Percentiles rank a stretch among this genome's conserved stretches.
Conservation (phyloP, 495 filamentous ascomycete species). For the Penicillium samsonianum region DNA sequence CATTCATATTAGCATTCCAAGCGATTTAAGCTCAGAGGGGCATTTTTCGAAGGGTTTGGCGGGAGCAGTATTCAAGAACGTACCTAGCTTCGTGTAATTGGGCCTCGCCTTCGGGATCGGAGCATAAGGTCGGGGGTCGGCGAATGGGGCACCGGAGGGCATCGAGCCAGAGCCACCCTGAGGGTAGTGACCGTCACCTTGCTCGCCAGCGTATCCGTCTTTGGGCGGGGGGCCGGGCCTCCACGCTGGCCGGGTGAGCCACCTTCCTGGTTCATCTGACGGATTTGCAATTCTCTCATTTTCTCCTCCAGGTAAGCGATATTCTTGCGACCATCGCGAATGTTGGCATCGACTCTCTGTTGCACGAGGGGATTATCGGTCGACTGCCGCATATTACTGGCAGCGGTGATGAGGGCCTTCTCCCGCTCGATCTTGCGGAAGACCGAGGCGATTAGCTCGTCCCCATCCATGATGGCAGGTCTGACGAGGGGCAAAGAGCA, state of each 20-base stretch:
- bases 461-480: slow-evolving; percentile 53
- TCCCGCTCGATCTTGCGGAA: slow-evolving; percentile 98
- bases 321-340: slow-evolving; percentile 89
- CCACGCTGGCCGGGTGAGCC: slow-evolving; percentile 43
- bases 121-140: slow-evolving; percentile 68
- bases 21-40: slow-evolving; percentile 2
- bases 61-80: slow-evolving; percentile 25
- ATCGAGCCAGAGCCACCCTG: slow-evolving; percentile 65
- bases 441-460: slow-evolving; percentile 83
- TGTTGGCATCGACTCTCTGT: slow-evolving; percentile 84
- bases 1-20: slow-evolving; percentile 20
- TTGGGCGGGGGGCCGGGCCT: slow-evolving; percentile 65
- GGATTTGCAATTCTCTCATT: slow-evolving; percentile 83
- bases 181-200: slow-evolving; percentile 54
- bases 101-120: slow-evolving; percentile 72
- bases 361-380: slow-evolving; percentile 89
- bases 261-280: slow-evolving; percentile 62
- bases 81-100: slow-evolving; percentile 97
- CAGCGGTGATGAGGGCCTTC: slow-evolving; percentile 90
- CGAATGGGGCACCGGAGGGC: slow-evolving; percentile 80
- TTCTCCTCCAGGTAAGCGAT: slow-evolving; percentile 92
- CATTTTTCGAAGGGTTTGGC: slow-evolving; percentile 6
- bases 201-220: slow-evolving; percentile 55
- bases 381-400: slow-evolving; percentile 90
- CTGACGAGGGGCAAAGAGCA: slow-evolving; percentile 16